Base-by-base conservation (phyloP, 106 monocot genomes). In the Dendrobium catenatum region DNA sequence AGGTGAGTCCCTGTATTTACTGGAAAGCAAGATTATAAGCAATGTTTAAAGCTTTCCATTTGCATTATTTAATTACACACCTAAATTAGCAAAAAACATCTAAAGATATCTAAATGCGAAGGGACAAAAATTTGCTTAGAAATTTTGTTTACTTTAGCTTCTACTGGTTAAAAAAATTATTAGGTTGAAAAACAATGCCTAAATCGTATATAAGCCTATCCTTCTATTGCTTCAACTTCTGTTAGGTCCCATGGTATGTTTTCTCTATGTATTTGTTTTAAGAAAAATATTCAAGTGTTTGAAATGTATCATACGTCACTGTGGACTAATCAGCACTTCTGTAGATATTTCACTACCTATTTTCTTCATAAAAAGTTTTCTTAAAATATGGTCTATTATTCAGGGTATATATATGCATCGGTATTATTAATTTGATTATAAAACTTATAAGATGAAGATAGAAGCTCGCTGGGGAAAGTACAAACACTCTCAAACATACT, bases 261-360 rank as follows among this genome's bases (percentile, higher is more conserved):
- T 70, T 70, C 11, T 70, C 6, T 19, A 31, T 31, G 70, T 33
- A 31, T 70, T 70, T 13, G 26, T 1, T 70, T 70, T 33, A 29
- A 31, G 15, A 15, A 24, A 33, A 70, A 7, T 11, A 33, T 27
- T 70, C 13, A 15, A 70, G 70, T 4, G 10, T 33, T 70, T 31
- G 70, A 51, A 51, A 3, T 10, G 10, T 51, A 16, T 51, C 51
- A 31, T 31, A 37, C 15, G 61, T 19, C n/a, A 22, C 20, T 6
- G 61, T 4, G 19, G 61, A 8, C 61, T 22, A 61, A 61, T 61
- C 61, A 61, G 61, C n/a, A 61, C 22, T 61, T n/a, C 61, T 22
- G 61, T 61, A 61, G 61, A 70, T 70, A 70, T 70, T 70, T 70
- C 70, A 70, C 33, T 11, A 31, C 70, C 33, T 15, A 48, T 24